Percentiles rank a stretch among this genome's conserved stretches.
These are phyloP conservation scores for bread wheat (Triticum aestivum) DNA, from an alignment of 176 grass and related monocot species.

Conservation along the genomic window IWGSC_CS_RefSeq_v2.1 NC_057806.1:473906069-473906568, in stretches of 20 bases:
- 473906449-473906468: no score
- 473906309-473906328: not conserved
- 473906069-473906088: no score
- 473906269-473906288: not conserved
- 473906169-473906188: not conserved
- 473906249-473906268: not conserved
- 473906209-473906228: not conserved
- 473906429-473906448: not conserved
- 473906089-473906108: no score
- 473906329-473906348: not conserved
- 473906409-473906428: not conserved
- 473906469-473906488: constrained; percentile 30
- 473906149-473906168: not conserved
- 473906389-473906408: not conserved
- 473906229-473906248: not conserved
- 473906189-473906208: no score
- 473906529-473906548: not conserved
- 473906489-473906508: constrained; percentile 29
- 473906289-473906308: constrained; percentile 9
- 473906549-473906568: constrained; percentile 56
- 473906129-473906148: not conserved
- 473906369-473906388: not conserved
- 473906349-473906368: not conserved
- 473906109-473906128: no score
- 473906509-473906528: not conserved